phyloP scores from a whole-genome alignment of 306 rosid genomes.

The Fagus sylvatica region DNA sequence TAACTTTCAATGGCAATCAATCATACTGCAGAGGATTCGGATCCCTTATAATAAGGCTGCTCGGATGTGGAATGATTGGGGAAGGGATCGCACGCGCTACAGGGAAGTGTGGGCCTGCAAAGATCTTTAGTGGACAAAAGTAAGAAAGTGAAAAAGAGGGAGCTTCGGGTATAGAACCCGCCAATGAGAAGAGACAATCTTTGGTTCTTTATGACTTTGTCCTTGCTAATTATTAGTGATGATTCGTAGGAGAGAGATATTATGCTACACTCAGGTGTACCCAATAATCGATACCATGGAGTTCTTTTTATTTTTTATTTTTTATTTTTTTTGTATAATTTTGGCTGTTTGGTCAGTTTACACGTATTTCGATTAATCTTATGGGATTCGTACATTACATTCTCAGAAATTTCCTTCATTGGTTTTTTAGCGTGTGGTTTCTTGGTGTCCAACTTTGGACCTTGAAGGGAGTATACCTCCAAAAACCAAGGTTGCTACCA shows the following conservation, averaged over 20 bases:
- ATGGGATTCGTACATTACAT: too few species aligned
- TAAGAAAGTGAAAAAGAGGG: background rate
- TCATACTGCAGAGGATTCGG: too few species aligned
- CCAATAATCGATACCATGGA: background rate
- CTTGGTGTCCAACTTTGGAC: too few species aligned
- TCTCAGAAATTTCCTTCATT: too few species aligned
- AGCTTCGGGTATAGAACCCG: constrained; percentile 14
- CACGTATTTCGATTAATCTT: too few species aligned
- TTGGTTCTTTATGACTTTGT: constrained; percentile 31
- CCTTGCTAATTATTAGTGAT: constrained; percentile 1
- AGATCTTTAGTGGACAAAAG: constrained; percentile 17
- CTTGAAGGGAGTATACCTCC: too few species aligned
- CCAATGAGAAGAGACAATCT: constrained; percentile 61
- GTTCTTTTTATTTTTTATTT: background rate
- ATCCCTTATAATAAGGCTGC: background rate
- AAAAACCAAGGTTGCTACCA: too few species aligned
- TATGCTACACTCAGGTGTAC: background rate
- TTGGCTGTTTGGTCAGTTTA: too few species aligned
- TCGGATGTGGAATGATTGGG: background rate
- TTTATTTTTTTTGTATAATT: too few species aligned
- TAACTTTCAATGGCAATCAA: too few species aligned
- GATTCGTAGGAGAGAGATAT: background rate
- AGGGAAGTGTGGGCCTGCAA: constrained; percentile 27
- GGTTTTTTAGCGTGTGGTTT: too few species aligned
- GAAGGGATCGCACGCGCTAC: constrained; percentile 18